Evolutionary conservation across 805 yeast species (phyloP).

Genomic region (Saccharomycopsis sp.): DNA sequence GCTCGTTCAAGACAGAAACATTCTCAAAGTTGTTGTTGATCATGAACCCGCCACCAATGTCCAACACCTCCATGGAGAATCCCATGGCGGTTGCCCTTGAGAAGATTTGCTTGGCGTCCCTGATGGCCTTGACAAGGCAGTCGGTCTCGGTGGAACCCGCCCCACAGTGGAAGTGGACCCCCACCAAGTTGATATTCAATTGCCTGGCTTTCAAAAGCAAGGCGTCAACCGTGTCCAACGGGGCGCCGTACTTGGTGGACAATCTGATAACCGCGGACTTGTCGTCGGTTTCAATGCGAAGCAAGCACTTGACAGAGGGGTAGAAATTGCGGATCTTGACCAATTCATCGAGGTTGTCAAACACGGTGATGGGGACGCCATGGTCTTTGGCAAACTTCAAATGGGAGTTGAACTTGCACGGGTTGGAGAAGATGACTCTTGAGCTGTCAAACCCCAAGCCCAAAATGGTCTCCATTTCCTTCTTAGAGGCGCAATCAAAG

Average conservation of each 20-base stretch:
- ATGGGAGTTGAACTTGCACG: slow-evolving; percentile 83
- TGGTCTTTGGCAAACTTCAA: slow-evolving; percentile 56
- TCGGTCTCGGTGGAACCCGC: slow-evolving; percentile 77
- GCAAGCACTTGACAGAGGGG: slow-evolving; percentile 60
- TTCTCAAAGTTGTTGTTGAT: slow-evolving; percentile 46
- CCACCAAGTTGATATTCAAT: slow-evolving; percentile 57
- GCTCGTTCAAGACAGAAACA: slow-evolving; percentile 43
- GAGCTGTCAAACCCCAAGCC: slow-evolving; percentile 52
- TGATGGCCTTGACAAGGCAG: slow-evolving; percentile 60
- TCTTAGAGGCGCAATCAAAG: slow-evolving; percentile 90
- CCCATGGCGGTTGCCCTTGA: slow-evolving; percentile 44
- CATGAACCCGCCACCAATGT: slow-evolving; percentile 92
- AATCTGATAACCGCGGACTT: slow-evolving; percentile 77
- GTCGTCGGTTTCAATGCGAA: slow-evolving; percentile 87
- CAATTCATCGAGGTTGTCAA: slow-evolving; percentile 82
- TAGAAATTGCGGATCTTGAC: slow-evolving; percentile 58
- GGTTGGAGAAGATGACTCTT: slow-evolving; percentile 83
- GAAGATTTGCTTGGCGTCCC: slow-evolving; percentile 62
- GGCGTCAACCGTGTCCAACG: slow-evolving; percentile 40
- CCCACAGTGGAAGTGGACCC: slow-evolving; percentile 94
- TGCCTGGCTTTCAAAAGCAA: slow-evolving; percentile 55
- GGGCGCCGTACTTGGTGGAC: slow-evolving; percentile 84
- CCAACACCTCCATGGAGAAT: slow-evolving; percentile 47
- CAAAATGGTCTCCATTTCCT: slow-evolving; percentile 66
- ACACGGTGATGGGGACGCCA: slow-evolving; percentile 67